phyloP scores from a whole-genome alignment of 2,329 filamentous ascomycete species.

The Aspergillus persii region DNA sequence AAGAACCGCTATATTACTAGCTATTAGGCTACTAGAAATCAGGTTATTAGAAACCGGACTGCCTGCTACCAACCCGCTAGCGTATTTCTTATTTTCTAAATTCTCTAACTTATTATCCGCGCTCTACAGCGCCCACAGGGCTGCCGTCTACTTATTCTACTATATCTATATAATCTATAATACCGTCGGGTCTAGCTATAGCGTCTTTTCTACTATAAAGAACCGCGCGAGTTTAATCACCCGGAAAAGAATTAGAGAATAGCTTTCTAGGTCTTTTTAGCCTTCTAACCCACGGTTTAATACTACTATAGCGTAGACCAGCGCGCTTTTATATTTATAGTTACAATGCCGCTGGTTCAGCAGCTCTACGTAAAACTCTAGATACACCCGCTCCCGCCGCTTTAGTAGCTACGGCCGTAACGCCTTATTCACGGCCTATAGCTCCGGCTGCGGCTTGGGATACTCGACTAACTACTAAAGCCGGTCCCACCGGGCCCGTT shows the following conservation, averaged over 20 bases:
- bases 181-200: too few species aligned
- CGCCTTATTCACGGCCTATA: not conserved
- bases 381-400: not conserved
- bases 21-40: not conserved
- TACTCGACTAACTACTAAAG: not conserved
- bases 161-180: too few species aligned
- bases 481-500: too few species aligned
- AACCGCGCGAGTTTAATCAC: too few species aligned
- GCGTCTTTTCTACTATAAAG: too few species aligned
- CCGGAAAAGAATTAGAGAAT: not conserved
- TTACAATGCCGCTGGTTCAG: not conserved
- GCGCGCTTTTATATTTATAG: not conserved
- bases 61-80: not conserved
- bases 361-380: not conserved
- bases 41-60: not conserved
- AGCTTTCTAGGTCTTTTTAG: not conserved
- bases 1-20: too few species aligned
- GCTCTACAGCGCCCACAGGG: too few species aligned
- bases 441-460: not conserved
- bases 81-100: constrained; percentile 1
- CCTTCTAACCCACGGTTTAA: not conserved
- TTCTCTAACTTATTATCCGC: too few species aligned
- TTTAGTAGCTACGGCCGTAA: not conserved
- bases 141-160: too few species aligned
- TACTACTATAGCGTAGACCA: constrained; percentile 1